Evolutionary conservation across 306 rosid genomes (phyloP).

Genomic region (Cucurbita maxima): DNA sequence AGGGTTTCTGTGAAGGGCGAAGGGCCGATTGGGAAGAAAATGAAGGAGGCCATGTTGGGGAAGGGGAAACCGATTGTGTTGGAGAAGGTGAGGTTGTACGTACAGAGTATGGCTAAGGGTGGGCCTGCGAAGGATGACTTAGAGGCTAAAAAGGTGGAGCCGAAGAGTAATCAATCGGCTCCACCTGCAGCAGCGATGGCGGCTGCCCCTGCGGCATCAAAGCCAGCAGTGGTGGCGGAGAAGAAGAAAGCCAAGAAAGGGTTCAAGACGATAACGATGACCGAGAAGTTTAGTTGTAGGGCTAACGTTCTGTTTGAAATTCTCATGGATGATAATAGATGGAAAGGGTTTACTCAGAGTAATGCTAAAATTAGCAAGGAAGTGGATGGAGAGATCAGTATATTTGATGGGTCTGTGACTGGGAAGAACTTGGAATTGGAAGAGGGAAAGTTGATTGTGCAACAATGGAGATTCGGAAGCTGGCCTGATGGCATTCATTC

Average conservation of each 20-base stretch:
- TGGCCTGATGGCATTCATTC: constrained; percentile 78
- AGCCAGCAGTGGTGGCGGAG: constrained; percentile 11
- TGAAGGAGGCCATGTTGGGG: constrained; percentile 70
- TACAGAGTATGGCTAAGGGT: constrained; percentile 65
- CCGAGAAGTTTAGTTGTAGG: constrained; percentile 81
- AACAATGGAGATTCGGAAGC: constrained; percentile 82
- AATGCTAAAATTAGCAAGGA: constrained; percentile 80
- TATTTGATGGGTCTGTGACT: constrained; percentile 80
- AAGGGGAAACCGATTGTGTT: constrained; percentile 63
- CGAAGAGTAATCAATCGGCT: constrained; percentile 15
- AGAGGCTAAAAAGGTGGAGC: constrained; percentile 38
- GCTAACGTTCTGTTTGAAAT: constrained; percentile 70
- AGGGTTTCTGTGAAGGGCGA: constrained; percentile 64
- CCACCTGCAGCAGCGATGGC: background rate
- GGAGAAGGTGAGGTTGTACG: constrained; percentile 70
- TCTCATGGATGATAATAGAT: constrained; percentile 89
- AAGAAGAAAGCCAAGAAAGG: constrained; percentile 42
- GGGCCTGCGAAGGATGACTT: constrained; percentile 82
- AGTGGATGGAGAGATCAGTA: constrained; percentile 71
- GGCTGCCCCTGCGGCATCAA: background rate
- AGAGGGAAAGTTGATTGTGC: constrained; percentile 67
- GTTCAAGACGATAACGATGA: constrained; percentile 50
- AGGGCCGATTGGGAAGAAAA: constrained; percentile 49
- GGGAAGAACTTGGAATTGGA: constrained; percentile 74
- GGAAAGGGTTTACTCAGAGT: constrained; percentile 93